Evolutionary conservation across 768 basidiomycete genomes (phyloP), one percentile per base, ranked within the genome.

Genomic region (Suillus occidentalis): DNA sequence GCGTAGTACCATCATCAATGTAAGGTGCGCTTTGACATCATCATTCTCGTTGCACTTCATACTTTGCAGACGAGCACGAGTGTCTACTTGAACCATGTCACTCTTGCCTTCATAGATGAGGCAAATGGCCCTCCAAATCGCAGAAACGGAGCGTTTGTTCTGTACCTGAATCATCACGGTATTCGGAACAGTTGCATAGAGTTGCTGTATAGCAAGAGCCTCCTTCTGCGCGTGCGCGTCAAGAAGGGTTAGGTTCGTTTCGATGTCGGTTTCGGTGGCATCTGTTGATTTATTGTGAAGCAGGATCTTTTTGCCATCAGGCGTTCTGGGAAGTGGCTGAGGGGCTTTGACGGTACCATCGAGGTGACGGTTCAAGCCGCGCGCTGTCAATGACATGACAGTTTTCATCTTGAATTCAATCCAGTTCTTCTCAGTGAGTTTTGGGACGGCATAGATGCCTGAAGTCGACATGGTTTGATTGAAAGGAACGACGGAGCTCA

Each of bases 1-100:
- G n/a, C n/a, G 4, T 2, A 65, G n/a, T 6, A 14, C 28, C 52
- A 65, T 37, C 65, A 65, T 65, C 2, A 52, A 34, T 0, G 61
- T 57, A 1, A 65, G n/a, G 22, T 65, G 65, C 2, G 12, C 3
- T 36, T 62, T 56, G 1, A 65, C 53, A 39, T 65, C 22, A 1
- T 62, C 61, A 22, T 58, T 65, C 18, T 65, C 25, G 13, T 28
- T 36, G 47, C 60, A 65, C 18, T 62, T 65, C 65, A 65, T 56
- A 31, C 56, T 62, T 22, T 65, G 61, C 16, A 65, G 49, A 13
- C 28, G 22, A 39, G 60, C 20, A 7, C 22, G 12, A 12, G 61
- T 22, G 37, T 65, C 55, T 7, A 57, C 61, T 20, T 65, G 65
- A 1, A 65, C 53, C 40, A 65, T 52, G 25, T 65, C 61, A 39